Conservation (phyloP, 1,284 basidiomycete species). For the Irpex sp. region DNA sequence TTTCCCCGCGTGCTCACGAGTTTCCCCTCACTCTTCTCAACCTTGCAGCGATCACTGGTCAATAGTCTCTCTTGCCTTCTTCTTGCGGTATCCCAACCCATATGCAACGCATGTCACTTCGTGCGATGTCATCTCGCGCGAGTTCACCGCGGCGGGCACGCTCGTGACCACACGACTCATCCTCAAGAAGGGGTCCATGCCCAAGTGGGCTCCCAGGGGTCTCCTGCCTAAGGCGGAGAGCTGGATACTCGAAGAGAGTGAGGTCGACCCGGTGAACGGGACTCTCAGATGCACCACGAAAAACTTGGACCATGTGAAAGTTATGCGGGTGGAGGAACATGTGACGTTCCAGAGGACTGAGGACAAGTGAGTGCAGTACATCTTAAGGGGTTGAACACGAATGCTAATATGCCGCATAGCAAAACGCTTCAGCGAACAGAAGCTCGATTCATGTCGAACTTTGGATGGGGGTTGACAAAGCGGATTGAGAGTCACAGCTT, state of each 20-base stretch:
- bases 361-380: constrained; percentile 48
- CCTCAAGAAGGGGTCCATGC: constrained; percentile 85
- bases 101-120: constrained; percentile 91
- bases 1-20: constrained; percentile 8
- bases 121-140: constrained; percentile 89
- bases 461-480: constrained; percentile 80
- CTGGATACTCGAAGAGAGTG: constrained; percentile 90
- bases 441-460: constrained; percentile 68
- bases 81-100: constrained; percentile 95
- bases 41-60: constrained; percentile 77
- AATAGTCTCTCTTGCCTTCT: constrained; percentile 89
- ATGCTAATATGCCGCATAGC: constrained; percentile 30
- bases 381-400: not conserved
- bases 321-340: constrained; percentile 76
- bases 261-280: constrained; percentile 75
- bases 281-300: constrained; percentile 66
- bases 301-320: constrained; percentile 81
- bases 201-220: constrained; percentile 85
- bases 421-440: constrained; percentile 74
- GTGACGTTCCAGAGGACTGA: constrained; percentile 55
- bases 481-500: constrained; percentile 74
- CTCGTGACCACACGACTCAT: constrained; percentile 89
- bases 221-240: constrained; percentile 71
- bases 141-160: constrained; percentile 63
- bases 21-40: not conserved